Conservation (phyloP, 768 basidiomycete species). For the Lactifluus pinguis region DNA sequence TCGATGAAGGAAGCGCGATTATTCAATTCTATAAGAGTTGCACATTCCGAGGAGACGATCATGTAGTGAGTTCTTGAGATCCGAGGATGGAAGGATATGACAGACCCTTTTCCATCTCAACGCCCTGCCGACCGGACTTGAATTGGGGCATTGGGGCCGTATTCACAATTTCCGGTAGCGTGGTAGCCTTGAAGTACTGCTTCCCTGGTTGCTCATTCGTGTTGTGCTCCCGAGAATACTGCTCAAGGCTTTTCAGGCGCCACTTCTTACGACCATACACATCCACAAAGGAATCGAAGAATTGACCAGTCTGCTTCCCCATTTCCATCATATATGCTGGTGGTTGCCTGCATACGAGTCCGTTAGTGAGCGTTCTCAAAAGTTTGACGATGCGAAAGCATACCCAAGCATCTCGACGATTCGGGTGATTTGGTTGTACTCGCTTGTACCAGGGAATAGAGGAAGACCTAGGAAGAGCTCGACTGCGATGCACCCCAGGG, state of each 20-base stretch:
- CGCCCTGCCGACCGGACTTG: conserved; percentile 61
- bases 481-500: conserved; percentile 94
- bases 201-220: conserved; percentile 97
- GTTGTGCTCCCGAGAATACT: conserved; percentile 92
- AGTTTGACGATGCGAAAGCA: conserved; percentile 25
- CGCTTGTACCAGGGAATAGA: conserved; percentile 96
- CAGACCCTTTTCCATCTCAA: conserved; percentile 82
- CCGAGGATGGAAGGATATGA: not conserved
- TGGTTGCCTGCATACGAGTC: conserved; percentile 51
- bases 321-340: conserved; percentile 90
- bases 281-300: conserved; percentile 79
- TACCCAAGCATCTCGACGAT: conserved; percentile 99
- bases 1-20: conserved; percentile 94
- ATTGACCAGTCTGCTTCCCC: conserved; percentile 91
- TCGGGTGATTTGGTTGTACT: conserved; percentile 95
- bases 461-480: conserved; percentile 96
- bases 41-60: not conserved
- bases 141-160: conserved; percentile 86
- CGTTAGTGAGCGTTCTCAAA: conserved; percentile 1
- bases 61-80: not conserved
- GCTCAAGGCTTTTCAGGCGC: conserved; percentile 83
- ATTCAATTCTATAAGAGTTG: conserved; percentile 61
- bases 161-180: conserved; percentile 91
- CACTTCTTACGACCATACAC: conserved; percentile 74
- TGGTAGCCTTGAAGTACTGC: conserved; percentile 95